phyloP scores from a whole-genome alignment of 2,329 filamentous ascomycete species.

The Aspergillus felis region DNA sequence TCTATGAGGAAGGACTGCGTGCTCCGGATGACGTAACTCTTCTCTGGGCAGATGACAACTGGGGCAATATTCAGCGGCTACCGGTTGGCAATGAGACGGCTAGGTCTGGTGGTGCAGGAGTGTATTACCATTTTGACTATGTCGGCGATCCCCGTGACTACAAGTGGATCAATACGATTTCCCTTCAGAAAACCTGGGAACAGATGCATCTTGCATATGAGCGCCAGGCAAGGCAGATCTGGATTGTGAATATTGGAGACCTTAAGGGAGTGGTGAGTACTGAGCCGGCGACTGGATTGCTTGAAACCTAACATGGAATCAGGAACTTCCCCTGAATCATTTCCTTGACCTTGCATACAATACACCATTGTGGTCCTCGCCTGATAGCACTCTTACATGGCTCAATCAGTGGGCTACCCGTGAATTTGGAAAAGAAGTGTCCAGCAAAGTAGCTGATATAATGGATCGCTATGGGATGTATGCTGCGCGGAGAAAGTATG shows the following conservation, averaged over 20 bases:
- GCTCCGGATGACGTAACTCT: conserved; percentile 65
- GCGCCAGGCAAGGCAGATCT: conserved; percentile 57
- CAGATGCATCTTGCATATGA: conserved; percentile 62
- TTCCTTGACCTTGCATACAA: conserved; percentile 68
- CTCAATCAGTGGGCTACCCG: conserved; percentile 54
- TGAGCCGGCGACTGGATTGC: conserved; percentile 5
- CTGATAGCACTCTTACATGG: conserved; percentile 54
- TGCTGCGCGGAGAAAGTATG: conserved; percentile 59
- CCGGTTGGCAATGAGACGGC: conserved; percentile 57
- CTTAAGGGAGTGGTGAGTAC: conserved; percentile 55
- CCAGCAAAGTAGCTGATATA: conserved; percentile 48
- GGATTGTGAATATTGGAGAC: conserved; percentile 66
- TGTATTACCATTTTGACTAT: conserved; percentile 60
- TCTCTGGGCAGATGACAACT: conserved; percentile 68
- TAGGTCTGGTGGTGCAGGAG: conserved; percentile 60
- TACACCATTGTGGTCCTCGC: conserved; percentile 51
- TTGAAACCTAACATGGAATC: conserved; percentile 8
- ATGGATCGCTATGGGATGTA: conserved; percentile 55
- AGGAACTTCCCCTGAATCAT: conserved; percentile 62
- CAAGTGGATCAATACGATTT: conserved; percentile 64
- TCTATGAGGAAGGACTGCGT: conserved; percentile 60
- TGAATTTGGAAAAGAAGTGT: conserved; percentile 52
- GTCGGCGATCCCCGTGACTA: conserved; percentile 59
- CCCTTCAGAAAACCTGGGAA: conserved; percentile 62
- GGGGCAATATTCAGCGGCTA: conserved; percentile 61